Evolutionary conservation across 805 yeast genomes (phyloP).

Genomic region (Wickerhamomyces ciferrii): DNA sequence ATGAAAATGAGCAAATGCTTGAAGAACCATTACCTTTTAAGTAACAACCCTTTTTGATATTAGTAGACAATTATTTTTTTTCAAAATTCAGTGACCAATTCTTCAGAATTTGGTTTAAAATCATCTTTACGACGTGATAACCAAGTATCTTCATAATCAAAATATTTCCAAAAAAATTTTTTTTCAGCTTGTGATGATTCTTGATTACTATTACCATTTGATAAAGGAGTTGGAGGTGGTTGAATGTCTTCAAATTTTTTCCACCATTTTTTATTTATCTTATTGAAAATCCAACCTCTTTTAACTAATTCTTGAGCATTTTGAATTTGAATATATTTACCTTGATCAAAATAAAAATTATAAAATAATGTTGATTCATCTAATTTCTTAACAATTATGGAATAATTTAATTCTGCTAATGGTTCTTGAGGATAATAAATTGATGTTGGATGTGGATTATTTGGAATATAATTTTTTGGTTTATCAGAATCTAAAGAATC

Average conservation of each 20-base stretch:
- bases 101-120: slow-evolving; percentile 34
- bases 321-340: slow-evolving; percentile 62
- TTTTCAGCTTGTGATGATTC: slow-evolving; percentile 27
- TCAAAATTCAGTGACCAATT: slow-evolving; percentile 11
- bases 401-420: slow-evolving; percentile 43
- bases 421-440: slow-evolving; percentile 88
- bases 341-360: slow-evolving; percentile 80
- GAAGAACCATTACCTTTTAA: too few species aligned
- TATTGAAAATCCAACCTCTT: slow-evolving; percentile 82
- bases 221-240: slow-evolving; percentile 3
- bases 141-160: slow-evolving; percentile 77
- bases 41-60: too few species aligned
- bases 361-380: slow-evolving; percentile 87
- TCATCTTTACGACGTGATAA: slow-evolving; percentile 54
- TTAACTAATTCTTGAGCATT: slow-evolving; percentile 77
- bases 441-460: slow-evolving; percentile 84
- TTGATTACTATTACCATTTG: slow-evolving; percentile 7
- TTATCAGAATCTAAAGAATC: slow-evolving; percentile 88
- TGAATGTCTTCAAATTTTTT: slow-evolving; percentile 48
- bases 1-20: neutral
- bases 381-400: slow-evolving; percentile 58
- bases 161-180: slow-evolving; percentile 63
- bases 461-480: slow-evolving; percentile 67
- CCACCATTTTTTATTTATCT: slow-evolving; percentile 75
- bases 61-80: neutral